Conservation (phyloP, 2,329 filamentous ascomycete species). For the Claviceps africana region DNA sequence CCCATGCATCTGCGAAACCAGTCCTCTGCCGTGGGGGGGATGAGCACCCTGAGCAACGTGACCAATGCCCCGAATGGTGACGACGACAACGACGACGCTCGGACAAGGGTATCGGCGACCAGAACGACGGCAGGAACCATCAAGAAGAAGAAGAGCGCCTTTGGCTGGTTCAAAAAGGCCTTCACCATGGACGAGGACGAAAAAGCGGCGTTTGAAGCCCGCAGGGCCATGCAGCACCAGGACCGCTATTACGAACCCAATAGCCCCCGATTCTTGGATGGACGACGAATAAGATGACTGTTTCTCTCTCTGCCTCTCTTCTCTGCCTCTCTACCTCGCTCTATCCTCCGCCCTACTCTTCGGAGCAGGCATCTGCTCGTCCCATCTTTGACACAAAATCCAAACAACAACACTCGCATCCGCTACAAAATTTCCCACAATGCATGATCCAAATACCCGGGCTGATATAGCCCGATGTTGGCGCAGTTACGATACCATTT, state of each 20-base stretch:
- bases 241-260: constrained; percentile 36
- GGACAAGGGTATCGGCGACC: constrained; percentile 14
- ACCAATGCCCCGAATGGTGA: constrained; percentile 34
- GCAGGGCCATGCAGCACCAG: constrained; percentile 29
- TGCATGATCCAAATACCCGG: neutral
- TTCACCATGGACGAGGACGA: constrained; percentile 53
- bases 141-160: constrained; percentile 54
- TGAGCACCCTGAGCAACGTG: constrained; percentile 44
- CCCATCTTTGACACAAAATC: neutral
- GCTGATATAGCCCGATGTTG: neutral
- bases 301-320: neutral
- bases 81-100: constrained; percentile 24
- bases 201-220: constrained; percentile 42
- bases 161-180: constrained; percentile 55
- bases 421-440: neutral
- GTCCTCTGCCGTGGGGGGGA: constrained; percentile 37
- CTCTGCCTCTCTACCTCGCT: neutral
- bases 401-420: neutral
- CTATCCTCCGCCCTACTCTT: neutral
- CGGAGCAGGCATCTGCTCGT: neutral
- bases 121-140: constrained; percentile 26
- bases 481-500: neutral
- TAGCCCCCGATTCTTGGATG: constrained; percentile 42
- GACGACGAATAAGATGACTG: constrained; percentile 28
- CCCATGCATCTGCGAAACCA: constrained; percentile 31